Conservation (phyloP, 345 rosid genomes). For the Camelina neglecta region DNA sequence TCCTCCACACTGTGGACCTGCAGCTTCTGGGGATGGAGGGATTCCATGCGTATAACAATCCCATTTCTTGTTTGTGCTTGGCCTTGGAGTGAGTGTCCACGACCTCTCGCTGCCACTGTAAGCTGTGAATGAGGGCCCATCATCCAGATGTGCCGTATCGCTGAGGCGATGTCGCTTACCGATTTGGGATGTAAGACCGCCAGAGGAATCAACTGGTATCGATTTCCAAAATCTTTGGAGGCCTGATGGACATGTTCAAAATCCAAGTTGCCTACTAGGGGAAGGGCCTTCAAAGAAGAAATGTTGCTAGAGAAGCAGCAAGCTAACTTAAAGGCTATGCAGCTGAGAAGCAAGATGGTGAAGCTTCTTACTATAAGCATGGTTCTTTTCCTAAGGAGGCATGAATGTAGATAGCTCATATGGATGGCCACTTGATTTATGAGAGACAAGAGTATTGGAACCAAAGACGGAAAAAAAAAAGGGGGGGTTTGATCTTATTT, state of each 20-base stretch:
- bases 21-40: slow-evolving; percentile 56
- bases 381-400: slow-evolving; percentile 53
- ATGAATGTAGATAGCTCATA: slow-evolving; percentile 52
- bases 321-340: slow-evolving; percentile 62
- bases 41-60: slow-evolving; percentile 82
- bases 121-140: slow-evolving; percentile 83
- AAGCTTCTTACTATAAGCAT: slow-evolving; percentile 60
- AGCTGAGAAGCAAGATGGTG: slow-evolving; percentile 63
- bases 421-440: slow-evolving; percentile 35
- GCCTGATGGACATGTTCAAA: slow-evolving; percentile 71
- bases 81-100: slow-evolving; percentile 86
- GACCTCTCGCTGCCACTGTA: slow-evolving; percentile 92
- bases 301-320: slow-evolving; percentile 68
- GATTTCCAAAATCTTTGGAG: slow-evolving; percentile 86
- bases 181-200: slow-evolving; percentile 88
- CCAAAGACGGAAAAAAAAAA: slow-evolving; percentile 20
- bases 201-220: slow-evolving; percentile 63
- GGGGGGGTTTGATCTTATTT: slow-evolving; percentile 38
- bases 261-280: slow-evolving; percentile 73
- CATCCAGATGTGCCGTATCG: slow-evolving; percentile 75
- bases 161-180: slow-evolving; percentile 75
- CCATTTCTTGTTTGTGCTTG: slow-evolving; percentile 84
- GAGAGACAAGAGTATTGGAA: slow-evolving; percentile 41
- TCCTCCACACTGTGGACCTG: slow-evolving; percentile 52
- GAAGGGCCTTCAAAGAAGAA: slow-evolving; percentile 61